Conservation (phyloP, 305 asterid genomes). For the Withania somnifera region DNA sequence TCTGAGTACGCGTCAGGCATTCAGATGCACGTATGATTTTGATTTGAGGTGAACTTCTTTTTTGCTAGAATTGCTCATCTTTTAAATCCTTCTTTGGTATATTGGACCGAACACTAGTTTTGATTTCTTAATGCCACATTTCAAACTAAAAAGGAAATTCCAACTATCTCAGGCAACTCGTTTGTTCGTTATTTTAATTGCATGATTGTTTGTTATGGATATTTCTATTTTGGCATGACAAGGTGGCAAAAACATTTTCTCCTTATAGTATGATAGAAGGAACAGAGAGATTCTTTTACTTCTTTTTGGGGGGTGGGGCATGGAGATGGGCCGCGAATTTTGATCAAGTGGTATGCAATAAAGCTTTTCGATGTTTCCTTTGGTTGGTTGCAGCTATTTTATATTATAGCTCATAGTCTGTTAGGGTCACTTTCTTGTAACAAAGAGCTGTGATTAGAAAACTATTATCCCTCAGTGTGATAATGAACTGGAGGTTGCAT, state of each 20-base stretch:
- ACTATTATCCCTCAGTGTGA: neutral
- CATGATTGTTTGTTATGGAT: neutral
- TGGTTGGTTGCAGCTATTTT: neutral
- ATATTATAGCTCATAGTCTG: neutral
- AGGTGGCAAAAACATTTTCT: neutral
- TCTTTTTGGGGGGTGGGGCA: neutral
- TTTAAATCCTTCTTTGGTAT: neutral
- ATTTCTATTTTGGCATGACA: neutral
- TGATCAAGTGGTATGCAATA: neutral
- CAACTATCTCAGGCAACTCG: neutral
- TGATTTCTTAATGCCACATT: neutral
- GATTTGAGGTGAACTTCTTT: constrained; percentile 49
- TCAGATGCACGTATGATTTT: constrained; percentile 75
- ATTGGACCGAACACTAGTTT: neutral
- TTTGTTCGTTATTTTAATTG: neutral
- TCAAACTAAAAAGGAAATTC: neutral
- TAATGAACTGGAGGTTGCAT: constrained; percentile 1
- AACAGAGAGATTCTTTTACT: neutral
- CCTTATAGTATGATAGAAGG: neutral
- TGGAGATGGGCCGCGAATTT: neutral
- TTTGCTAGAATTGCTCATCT: neutral
- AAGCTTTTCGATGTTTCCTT: neutral
- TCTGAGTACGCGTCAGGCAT: constrained; percentile 62
- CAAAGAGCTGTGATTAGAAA: neutral
- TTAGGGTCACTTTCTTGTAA: neutral